Evolutionary conservation across 768 basidiomycete species (phyloP), one percentile per base, ranked within the genome.

Genomic region (Agaricus sinodeliciosus): DNA sequence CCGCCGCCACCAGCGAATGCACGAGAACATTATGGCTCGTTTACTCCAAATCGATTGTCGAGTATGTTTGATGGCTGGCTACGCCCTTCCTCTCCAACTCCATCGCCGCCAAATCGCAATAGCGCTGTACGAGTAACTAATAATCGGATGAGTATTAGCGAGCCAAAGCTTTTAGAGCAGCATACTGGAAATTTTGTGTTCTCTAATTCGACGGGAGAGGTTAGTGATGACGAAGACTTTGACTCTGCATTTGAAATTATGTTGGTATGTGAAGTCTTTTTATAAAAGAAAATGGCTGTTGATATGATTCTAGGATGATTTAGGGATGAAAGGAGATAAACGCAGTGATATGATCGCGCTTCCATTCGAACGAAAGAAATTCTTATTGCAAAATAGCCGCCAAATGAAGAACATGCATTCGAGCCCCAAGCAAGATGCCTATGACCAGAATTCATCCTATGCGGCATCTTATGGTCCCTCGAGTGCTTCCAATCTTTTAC

Each of bases 271-370:
- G 18, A 19, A 15, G n/a, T 6, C 8, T 31, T 39, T 15, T 11
- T 27, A 1, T 49, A 11, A 4, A 16, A 19, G 19, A 44, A 31
- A 37, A 36, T 12, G n/a, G 46, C 26, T 19, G 40, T 26, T 47
- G 47, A 51, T 25, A 19, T 3, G 15, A 13, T 3, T 41, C n/a
- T 51, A 93, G 91, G 80, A 88, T 56, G 78, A 84, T 9, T 65
- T 93, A 16, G 87, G 81, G 8, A 59, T 93, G 54, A 89, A 87
- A 63, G 87, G 81, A n/a, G 76, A 79, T 1, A 79, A 80, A 57
- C 78, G 87, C 36, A 69, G 69, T 2, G 76, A 72, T 1, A 85
- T 93, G 82, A 71, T 79, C 51, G 65, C 75, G 3, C 67, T 94
- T 8, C 67, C 87, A 0, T 51, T 64, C 2, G 78, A 83, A 49